Evolutionary conservation across 2,329 filamentous ascomycete genomes (phyloP).

Genomic region (Westerdykella sp.): DNA sequence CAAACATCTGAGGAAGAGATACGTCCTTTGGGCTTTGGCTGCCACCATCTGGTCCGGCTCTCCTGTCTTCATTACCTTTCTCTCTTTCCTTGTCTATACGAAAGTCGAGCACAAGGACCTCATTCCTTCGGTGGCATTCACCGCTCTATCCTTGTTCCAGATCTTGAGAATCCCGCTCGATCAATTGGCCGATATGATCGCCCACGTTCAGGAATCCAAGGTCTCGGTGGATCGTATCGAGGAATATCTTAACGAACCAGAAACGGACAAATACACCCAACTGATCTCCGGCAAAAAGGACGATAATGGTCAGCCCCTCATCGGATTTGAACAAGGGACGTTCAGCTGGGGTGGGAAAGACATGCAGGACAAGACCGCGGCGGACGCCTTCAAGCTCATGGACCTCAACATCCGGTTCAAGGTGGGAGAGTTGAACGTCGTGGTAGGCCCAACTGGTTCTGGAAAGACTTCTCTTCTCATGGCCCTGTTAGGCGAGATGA

Average conservation of each 20-base stretch:
- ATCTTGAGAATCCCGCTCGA: constrained; percentile 88
- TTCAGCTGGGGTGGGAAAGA: constrained; percentile 76
- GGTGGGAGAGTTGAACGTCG: constrained; percentile 82
- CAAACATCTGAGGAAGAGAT: constrained; percentile 69
- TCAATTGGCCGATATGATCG: constrained; percentile 96
- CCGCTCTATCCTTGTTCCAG: constrained; percentile 90
- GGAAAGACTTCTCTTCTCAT: constrained; percentile 95
- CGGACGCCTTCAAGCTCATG: constrained; percentile 68
- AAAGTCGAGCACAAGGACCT: constrained; percentile 81
- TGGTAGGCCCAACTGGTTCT: constrained; percentile 86
- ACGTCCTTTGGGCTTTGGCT: constrained; percentile 84
- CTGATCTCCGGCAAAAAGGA: constrained; percentile 64
- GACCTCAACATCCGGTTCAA: constrained; percentile 77
- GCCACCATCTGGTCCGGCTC: constrained; percentile 96
- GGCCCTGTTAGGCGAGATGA: constrained; percentile 96
- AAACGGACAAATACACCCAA: constrained; percentile 92
- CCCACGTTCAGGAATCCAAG: constrained; percentile 94
- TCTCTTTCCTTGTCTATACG: constrained; percentile 92
- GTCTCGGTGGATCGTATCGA: constrained; percentile 96
- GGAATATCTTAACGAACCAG: constrained; percentile 84
- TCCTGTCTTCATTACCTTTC: constrained; percentile 89
- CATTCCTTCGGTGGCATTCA: constrained; percentile 90
- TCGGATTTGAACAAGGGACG: constrained; percentile 78
- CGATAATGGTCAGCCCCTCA: constrained; percentile 62
- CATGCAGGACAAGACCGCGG: constrained; percentile 49